Evolutionary conservation across 2,329 filamentous ascomycete species (phyloP), one percentile per base, ranked within the genome.

Genomic region (Aurifilum marmelostoma): DNA sequence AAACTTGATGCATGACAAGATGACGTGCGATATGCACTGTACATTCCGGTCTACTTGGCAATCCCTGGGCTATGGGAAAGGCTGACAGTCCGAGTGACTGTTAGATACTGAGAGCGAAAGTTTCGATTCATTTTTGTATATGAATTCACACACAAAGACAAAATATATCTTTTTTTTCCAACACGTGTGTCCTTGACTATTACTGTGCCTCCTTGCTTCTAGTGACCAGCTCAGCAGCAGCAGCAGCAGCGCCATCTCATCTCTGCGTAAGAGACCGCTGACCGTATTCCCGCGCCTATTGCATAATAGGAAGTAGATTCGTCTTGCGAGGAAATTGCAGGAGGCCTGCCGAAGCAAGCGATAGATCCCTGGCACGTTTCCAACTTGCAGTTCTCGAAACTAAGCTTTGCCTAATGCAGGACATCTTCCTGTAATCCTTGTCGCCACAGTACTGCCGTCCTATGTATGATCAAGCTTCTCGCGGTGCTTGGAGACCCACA

Each of bases 101-200:
- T 39, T 12, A 29, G 7, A 29, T n/a, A 24, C 16, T 34, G 52
- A 24, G 12, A 24, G 43, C 43, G 1, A 39, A 39, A 24, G 58
- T n/a, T 68, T 68, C 63, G 29, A 43, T 68, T 68, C 24, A 14
- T 4, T 54, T 4, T 7, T 65, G 54, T 43, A 39, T 68, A 37
- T 68, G 52, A 34, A 54, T 27, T 52, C 43, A 47, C 52, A 59
- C 24, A 1, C 56, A 63, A 65, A 67, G 56, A 65, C 27, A 12
- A 65, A 1, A 21, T 9, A 24, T 60, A 1, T 47, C 21, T 47
- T 47, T 47, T n/a, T 47, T 6, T 47, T 47, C 7, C 24, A 16
- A 56, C 8, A 29, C 52, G 8, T 5, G 8, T 5, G 14, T 29
- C 16, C 18, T 54, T 1, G 9, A 24, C 12, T 54, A 14, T 54